Base-by-base conservation (phyloP, 2,329 filamentous ascomycete genomes). In the Elsinoe batatas region DNA sequence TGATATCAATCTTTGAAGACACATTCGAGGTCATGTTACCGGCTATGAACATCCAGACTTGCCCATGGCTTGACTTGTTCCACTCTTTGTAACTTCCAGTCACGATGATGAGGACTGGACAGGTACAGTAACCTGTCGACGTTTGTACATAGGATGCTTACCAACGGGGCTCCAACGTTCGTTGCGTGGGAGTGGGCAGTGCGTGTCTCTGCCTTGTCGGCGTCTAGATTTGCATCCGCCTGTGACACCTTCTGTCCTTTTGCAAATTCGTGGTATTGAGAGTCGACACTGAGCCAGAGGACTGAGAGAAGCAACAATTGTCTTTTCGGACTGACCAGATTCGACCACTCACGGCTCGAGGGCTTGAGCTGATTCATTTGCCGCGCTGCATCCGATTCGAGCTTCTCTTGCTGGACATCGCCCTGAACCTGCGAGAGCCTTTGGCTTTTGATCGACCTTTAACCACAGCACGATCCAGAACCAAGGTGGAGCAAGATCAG, bases 111-210 rank as follows among this genome's bases (percentile, higher is more conserved):
- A 15, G 44, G 30, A 35, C 26, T 49, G 26, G 26, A 49, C 44
- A 26, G 44, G 26, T 18, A 38, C 17, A 38, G 17, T 30, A 17
- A 49, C 5, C 47, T 51, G 47, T 38, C 30, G 47, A 51, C 47
- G 47, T 51, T 51, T 51, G 32, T 51, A 38, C 47, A 51, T 51
- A 51, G 47, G 47, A 51, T 51, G 47, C 47, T 51, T 51, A 35
- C 35, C 47, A 51, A 51, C 47, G 47, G 47, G 17, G 22, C 10
- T 36, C 3, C 38, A 55, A 47, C 53, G 53, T 17, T 37, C 38
- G 53, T 55, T 55, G 53, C 53, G 53, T 55, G 40, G 53, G 53
- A 44, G 42, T 33, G 13, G 26, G 15, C 42, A 54, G 30, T 42
- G 51, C 36, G 51, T 54, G 36, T 42, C 36, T 44, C 38, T 54